Conservation (phyloP, 768 basidiomycete genomes). For the Grammothele lineata region DNA sequence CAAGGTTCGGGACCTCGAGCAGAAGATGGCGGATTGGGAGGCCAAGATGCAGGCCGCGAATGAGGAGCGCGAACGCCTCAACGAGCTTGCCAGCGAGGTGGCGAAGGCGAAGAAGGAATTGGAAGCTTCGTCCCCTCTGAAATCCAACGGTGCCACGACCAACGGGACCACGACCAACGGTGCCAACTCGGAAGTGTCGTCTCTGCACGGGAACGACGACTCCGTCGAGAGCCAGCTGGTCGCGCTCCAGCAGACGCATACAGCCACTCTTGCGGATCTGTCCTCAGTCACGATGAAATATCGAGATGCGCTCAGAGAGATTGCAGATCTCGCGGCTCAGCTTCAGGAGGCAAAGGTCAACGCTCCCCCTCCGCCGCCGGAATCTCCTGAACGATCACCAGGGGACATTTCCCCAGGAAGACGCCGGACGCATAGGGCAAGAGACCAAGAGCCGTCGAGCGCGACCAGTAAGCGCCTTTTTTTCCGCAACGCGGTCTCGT, state of each 20-base stretch:
- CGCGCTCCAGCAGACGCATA: conserved; percentile 77
- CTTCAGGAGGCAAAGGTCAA: conserved; percentile 81
- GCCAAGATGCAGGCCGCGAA: conserved; percentile 62
- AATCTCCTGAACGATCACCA: conserved; percentile 41
- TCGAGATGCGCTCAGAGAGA: conserved; percentile 83
- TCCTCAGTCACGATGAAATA: conserved; percentile 79
- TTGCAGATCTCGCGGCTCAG: conserved; percentile 90
- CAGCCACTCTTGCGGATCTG: conserved; percentile 74
- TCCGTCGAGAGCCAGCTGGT: conserved; percentile 59
- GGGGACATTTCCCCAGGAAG: conserved; percentile 42
- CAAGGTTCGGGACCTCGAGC: conserved; percentile 71
- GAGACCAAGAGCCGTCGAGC: conserved; percentile 50
- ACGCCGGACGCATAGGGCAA: conserved; percentile 48
- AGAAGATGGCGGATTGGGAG: conserved; percentile 76
- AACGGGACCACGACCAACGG: conserved; percentile 20
- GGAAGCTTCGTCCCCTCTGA: conserved; percentile 30
- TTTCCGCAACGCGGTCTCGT: conserved; percentile 81
- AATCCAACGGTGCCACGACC: conserved; percentile 20
- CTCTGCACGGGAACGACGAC: conserved; percentile 29
- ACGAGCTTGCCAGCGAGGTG: conserved; percentile 64
- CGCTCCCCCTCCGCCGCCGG: conserved; percentile 38
- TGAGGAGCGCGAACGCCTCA: conserved; percentile 63
- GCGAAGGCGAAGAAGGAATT: conserved; percentile 65
- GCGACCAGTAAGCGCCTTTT: conserved; percentile 64
- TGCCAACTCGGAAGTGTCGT: conserved; percentile 18